A percentile compares a stretch with the other conserved stretches of the same genome.
Evolutionary conservation across 1,139 yeast species (phyloP).

Genomic region (Pneumocystis wakefieldiae): DNA sequence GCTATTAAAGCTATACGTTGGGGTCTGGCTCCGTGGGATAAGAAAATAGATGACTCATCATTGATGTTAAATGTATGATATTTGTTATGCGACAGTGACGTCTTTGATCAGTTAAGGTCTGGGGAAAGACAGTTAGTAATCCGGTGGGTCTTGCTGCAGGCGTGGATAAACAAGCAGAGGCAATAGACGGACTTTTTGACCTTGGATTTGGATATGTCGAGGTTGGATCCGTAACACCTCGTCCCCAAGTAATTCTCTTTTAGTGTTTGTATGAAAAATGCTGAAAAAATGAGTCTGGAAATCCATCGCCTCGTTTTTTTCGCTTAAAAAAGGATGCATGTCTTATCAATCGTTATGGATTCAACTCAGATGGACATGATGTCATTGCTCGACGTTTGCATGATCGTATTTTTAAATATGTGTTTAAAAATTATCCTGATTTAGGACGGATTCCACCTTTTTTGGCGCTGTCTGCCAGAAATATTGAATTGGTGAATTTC

Average conservation of each 20-base stretch:
- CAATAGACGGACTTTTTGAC: conserved; percentile 66
- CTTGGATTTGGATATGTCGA: conserved; percentile 83
- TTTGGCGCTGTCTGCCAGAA: background rate
- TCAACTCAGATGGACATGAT: conserved; percentile 81
- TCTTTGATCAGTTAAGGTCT: conserved; percentile 17
- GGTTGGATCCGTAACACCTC: conserved; percentile 84
- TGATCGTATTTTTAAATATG: conserved; percentile 38
- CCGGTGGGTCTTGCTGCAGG: conserved; percentile 96
- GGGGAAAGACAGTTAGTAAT: conserved; percentile 46
- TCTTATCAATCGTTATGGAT: conserved; percentile 86
- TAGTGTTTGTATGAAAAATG: background rate
- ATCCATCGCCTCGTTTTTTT: conserved; percentile 79
- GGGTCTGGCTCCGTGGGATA: conserved; percentile 51
- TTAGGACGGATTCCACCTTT: background rate
- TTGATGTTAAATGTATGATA: conserved; percentile 38
- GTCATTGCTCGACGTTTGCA: conserved; percentile 52
- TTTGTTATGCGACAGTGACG: background rate
- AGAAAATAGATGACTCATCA: conserved; percentile 37
- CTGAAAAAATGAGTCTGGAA: conserved; percentile 53
- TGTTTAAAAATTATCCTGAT: conserved; percentile 13
- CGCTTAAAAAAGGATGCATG: conserved; percentile 75
- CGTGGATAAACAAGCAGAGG: conserved; percentile 85
- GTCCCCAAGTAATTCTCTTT: conserved; percentile 28
- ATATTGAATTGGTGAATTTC: conserved; percentile 8
- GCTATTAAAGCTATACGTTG: conserved; percentile 56